Conservation (phyloP, 345 rosid genomes). For the Cardamine chenopodiifolia region DNA sequence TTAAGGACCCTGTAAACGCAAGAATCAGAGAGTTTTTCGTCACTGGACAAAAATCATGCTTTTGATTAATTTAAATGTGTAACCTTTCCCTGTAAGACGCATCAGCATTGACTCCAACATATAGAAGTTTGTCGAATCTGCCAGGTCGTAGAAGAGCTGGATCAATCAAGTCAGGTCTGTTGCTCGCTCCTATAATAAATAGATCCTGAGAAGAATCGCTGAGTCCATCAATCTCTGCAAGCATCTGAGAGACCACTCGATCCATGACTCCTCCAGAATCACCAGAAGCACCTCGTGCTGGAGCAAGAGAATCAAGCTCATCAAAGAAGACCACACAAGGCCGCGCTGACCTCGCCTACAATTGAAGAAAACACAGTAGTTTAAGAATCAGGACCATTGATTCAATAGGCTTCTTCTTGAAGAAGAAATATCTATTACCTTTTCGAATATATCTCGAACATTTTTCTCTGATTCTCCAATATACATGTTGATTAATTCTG, state of each 20-base stretch:
- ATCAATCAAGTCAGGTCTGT: constrained; percentile 95
- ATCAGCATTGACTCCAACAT: constrained; percentile 91
- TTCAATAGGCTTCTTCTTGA: background rate
- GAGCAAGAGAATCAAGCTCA: constrained; percentile 98
- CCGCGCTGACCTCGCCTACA: constrained; percentile 93
- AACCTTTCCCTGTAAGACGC: constrained; percentile 89
- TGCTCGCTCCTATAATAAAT: constrained; percentile 97
- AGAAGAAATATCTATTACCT: constrained; percentile 49
- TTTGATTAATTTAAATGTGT: constrained; percentile 25
- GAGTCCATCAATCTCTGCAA: constrained; percentile 97
- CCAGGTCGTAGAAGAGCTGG: constrained; percentile 98
- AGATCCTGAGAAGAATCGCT: constrained; percentile 88
- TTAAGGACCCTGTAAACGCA: constrained; percentile 68
- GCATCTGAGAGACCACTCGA: constrained; percentile 99
- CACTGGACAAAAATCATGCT: background rate
- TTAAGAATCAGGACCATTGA: background rate
- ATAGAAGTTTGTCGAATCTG: constrained; percentile 91
- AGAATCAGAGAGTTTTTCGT: constrained; percentile 8
- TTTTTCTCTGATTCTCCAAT: constrained; percentile 99
- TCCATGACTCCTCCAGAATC: constrained; percentile 99
- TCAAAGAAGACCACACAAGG: constrained; percentile 99
- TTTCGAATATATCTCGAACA: constrained; percentile 91
- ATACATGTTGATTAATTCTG: constrained; percentile 98
- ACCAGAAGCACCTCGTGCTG: constrained; percentile 97
- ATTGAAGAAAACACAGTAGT: background rate